Evolutionary conservation across 495 filamentous ascomycete genomes (phyloP).

Genomic region (Aspergillus steynii): DNA sequence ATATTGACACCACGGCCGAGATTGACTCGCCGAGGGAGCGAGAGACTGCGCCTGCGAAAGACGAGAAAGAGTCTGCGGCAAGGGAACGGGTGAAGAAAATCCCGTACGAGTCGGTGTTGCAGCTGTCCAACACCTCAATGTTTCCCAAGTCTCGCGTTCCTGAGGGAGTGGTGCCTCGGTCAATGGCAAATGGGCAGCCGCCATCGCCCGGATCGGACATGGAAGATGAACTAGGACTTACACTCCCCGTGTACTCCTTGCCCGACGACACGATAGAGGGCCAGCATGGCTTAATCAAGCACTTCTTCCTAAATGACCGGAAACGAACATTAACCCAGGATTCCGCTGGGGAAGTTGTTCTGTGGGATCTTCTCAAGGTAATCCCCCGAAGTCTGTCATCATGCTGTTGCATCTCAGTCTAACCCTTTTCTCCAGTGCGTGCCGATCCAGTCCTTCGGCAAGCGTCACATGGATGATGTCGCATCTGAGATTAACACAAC

Average conservation of each 20-base stretch:
- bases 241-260: conserved; percentile 69
- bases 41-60: conserved; percentile 2
- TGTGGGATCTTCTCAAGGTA: conserved; percentile 93
- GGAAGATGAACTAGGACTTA: conserved; percentile 57
- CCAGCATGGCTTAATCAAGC: conserved; percentile 92
- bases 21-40: conserved; percentile 60
- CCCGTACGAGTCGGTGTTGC: conserved; percentile 70
- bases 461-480: conserved; percentile 90
- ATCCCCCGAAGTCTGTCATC: conserved; percentile 7
- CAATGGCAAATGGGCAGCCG: conserved; percentile 54
- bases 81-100: conserved; percentile 59
- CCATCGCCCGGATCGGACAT: conserved; percentile 56
- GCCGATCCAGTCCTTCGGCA: conserved; percentile 84
- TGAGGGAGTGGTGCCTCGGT: conserved; percentile 49
- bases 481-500: conserved; percentile 81
- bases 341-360: conserved; percentile 90
- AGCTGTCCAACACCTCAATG: conserved; percentile 79
- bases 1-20: conserved; percentile 73
- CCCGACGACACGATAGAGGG: conserved; percentile 90
- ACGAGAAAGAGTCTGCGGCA: conserved; percentile 15
- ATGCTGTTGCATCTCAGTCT: neutral
- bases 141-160: conserved; percentile 59
- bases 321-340: conserved; percentile 87
- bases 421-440: conserved; percentile 58
- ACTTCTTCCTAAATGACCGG: conserved; percentile 87